A percentile compares a stretch with the other conserved stretches of the same genome.
Conservation (phyloP, 1,139 yeast genomes). For the Sugiyamaella grinbergsii region DNA sequence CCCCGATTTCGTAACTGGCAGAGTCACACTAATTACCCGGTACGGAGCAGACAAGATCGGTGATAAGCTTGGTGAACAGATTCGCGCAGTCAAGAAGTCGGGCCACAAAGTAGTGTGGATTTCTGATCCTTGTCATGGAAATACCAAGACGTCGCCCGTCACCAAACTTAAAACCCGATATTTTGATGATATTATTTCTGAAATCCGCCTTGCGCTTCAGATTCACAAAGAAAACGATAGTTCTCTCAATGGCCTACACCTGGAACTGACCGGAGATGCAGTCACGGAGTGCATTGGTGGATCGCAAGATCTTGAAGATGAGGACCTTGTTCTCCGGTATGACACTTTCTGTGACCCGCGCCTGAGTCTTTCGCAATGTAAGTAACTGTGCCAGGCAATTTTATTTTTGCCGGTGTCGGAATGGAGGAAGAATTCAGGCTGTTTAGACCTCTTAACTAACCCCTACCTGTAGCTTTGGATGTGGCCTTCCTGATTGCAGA, state of each 20-base stretch:
- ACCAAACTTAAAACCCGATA: constrained; percentile 48
- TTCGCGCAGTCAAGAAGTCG: constrained; percentile 44
- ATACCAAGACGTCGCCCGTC: constrained; percentile 46
- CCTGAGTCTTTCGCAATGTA: constrained; percentile 43
- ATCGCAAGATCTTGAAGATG: constrained; percentile 46
- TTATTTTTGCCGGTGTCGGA: no score
- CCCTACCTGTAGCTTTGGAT: constrained; percentile 38
- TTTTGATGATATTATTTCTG: constrained; percentile 48
- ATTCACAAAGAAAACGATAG: constrained; percentile 43
- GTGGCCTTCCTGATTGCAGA: constrained; percentile 49
- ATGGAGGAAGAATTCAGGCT: no score
- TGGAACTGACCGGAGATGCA: constrained; percentile 49
- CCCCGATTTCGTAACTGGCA: constrained; percentile 45
- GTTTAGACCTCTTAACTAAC: constrained; percentile 10
- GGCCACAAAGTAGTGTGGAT: constrained; percentile 50
- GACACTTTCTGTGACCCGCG: constrained; percentile 51
- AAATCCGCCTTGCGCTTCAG: constrained; percentile 43
- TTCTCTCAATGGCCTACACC: constrained; percentile 46
- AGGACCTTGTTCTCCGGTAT: constrained; percentile 45
- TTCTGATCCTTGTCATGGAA: constrained; percentile 50
- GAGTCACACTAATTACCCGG: constrained; percentile 48
- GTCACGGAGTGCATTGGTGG: constrained; percentile 53
- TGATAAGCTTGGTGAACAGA: constrained; percentile 45
- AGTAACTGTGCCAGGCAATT: no score
- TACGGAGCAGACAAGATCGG: constrained; percentile 46